Conservation (phyloP, 1,284 basidiomycete species). For the Macrocystidia cucumis region DNA sequence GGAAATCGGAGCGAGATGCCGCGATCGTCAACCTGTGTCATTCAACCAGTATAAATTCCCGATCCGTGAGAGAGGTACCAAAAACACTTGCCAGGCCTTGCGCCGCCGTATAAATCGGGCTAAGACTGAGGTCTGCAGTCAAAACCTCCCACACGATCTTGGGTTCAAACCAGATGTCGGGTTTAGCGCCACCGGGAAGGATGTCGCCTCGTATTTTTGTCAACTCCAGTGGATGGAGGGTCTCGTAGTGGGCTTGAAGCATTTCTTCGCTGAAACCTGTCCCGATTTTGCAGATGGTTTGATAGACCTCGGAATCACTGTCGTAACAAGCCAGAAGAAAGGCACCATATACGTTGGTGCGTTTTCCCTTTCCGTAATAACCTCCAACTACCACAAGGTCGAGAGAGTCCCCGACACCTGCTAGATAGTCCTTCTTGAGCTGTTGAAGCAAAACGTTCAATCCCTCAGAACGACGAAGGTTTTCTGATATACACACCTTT, state of each 20-base stretch:
- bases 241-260: slow-evolving; percentile 78
- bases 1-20: slow-evolving; percentile 96
- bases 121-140: slow-evolving; percentile 93
- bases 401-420: slow-evolving; percentile 95
- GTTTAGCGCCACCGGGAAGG: slow-evolving; percentile 86
- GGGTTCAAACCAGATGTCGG: slow-evolving; percentile 94
- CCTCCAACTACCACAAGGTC: slow-evolving; percentile 96
- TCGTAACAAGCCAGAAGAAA: slow-evolving; percentile 96
- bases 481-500: slow-evolving; percentile 51
- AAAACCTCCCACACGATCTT: slow-evolving; percentile 97
- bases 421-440: slow-evolving; percentile 97
- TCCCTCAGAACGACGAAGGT: not conserved
- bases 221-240: slow-evolving; percentile 74
- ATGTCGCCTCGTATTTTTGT: slow-evolving; percentile 67
- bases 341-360: slow-evolving; percentile 94
- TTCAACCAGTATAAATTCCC: not conserved
- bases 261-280: slow-evolving; percentile 96
- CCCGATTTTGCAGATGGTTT: slow-evolving; percentile 98
- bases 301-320: slow-evolving; percentile 83
- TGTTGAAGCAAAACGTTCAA: slow-evolving; percentile 22
- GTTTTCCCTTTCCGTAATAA: slow-evolving; percentile 97
- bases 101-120: slow-evolving; percentile 96
- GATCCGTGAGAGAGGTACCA: slow-evolving; percentile 5
- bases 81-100: slow-evolving; percentile 73
- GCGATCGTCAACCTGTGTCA: slow-evolving; percentile 66